These are phyloP conservation scores for Lumnitzera racemosa DNA, from an alignment of 345 rosid genomes.

Conservation along the genomic window DNA sequence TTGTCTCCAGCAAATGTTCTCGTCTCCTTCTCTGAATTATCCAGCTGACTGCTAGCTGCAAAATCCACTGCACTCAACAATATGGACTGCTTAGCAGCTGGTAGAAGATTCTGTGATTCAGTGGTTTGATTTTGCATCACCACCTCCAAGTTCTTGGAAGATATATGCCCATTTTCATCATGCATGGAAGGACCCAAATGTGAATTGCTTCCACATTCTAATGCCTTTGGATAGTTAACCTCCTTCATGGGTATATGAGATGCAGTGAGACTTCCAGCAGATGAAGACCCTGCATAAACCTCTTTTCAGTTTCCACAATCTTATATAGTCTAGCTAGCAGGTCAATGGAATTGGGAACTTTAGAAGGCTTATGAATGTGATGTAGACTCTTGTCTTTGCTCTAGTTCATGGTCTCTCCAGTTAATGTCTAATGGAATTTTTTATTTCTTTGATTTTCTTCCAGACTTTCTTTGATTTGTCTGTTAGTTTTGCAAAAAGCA, in stretches of 20 bases:
- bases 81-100: constrained; percentile 31
- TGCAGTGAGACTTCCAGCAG: constrained; percentile 46
- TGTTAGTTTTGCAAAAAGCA: no score
- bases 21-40: constrained; percentile 22
- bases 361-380: constrained; percentile 22
- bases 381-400: constrained; percentile 37
- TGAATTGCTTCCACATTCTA: constrained; percentile 35
- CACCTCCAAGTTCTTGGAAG: constrained; percentile 34
- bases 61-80: constrained; percentile 24
- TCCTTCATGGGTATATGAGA: constrained; percentile 35
- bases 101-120: constrained; percentile 25
- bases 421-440: background rate
- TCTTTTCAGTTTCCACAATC: constrained; percentile 27
- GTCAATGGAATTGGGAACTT: constrained; percentile 32
- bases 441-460: no score
- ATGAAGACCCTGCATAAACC: constrained; percentile 21
- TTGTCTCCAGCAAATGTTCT: constrained; percentile 4
- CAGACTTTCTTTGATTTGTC: no score
- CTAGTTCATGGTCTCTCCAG: constrained; percentile 35
- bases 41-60: constrained; percentile 16
- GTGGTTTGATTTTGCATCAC: constrained; percentile 41
- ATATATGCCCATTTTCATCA: constrained; percentile 43
- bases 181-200: constrained; percentile 21
- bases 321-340: constrained; percentile 43
- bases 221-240: constrained; percentile 27